Conservation (phyloP, 805 yeast species). For the Pichia phayaonensis region DNA sequence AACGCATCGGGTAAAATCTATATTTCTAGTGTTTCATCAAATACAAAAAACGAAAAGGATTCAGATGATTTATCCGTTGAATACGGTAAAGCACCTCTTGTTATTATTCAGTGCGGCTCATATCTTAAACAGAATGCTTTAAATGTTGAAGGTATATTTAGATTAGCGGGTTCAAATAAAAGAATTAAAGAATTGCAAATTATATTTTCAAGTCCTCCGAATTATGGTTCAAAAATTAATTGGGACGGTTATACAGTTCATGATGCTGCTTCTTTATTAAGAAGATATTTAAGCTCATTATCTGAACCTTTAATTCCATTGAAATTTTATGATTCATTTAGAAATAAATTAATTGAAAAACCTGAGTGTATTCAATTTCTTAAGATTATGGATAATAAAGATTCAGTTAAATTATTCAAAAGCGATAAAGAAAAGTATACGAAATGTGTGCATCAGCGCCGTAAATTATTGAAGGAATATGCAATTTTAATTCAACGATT, state of each 20-base stretch:
- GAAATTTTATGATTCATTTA: conserved; percentile 63
- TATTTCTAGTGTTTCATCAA: conserved; percentile 30
- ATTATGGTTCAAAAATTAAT: conserved; percentile 74
- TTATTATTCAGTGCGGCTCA: conserved; percentile 94
- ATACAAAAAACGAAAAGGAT: conserved; percentile 45
- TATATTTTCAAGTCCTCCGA: conserved; percentile 80
- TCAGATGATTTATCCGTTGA: conserved; percentile 34
- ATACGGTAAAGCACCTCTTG: conserved; percentile 85
- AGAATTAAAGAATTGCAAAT: conserved; percentile 81
- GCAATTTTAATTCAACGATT: conserved; percentile 58
- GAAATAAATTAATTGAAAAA: conserved; percentile 65
- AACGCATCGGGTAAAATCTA: conserved; percentile 74
- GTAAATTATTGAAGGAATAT: conserved; percentile 63
- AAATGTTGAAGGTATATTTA: conserved; percentile 81
- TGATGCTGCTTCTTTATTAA: conserved; percentile 87
- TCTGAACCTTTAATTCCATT: conserved; percentile 91
- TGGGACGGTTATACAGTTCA: conserved; percentile 96
- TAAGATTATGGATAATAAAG: conserved; percentile 38
- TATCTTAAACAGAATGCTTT: conserved; percentile 72
- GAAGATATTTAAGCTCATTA: conserved; percentile 78
- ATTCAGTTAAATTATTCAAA: conserved; percentile 2
- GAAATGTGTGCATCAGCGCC: conserved; percentile 44
- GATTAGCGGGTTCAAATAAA: conserved; percentile 87
- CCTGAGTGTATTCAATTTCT: conserved; percentile 61
- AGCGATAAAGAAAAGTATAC: conserved; percentile 10